phyloP scores from a whole-genome alignment of 306 rosid genomes.

The Acacia crassicarpa region DNA sequence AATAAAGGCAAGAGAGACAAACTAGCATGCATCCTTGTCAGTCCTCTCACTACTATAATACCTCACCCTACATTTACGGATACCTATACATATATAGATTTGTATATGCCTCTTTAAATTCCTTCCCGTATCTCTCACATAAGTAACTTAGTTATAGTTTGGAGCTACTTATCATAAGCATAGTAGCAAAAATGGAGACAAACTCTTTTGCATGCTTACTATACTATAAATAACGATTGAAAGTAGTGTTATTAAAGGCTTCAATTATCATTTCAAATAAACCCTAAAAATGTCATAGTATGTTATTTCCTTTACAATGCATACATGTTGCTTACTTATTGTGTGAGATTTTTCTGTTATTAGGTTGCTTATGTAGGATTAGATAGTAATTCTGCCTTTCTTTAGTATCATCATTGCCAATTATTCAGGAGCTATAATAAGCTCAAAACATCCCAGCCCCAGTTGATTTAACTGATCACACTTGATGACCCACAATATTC shows the following conservation, averaged over 20 bases:
- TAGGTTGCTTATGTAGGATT: too few relatives aligned
- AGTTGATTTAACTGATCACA: not conserved
- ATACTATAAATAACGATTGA: too few relatives aligned
- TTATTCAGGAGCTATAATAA: not conserved
- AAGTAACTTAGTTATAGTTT: too few relatives aligned
- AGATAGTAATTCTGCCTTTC: not conserved
- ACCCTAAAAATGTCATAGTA: too few relatives aligned
- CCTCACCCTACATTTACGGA: not conserved
- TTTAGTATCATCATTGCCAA: not conserved
- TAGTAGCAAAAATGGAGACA: too few relatives aligned
- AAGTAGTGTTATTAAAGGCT: too few relatives aligned
- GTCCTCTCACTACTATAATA: slow-evolving; percentile 18
- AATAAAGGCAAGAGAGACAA: slow-evolving; percentile 57
- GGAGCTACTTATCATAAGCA: too few relatives aligned
- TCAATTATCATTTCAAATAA: too few relatives aligned
- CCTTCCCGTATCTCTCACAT: not conserved
- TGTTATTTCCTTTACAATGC: too few relatives aligned
- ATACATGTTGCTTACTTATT: too few relatives aligned
- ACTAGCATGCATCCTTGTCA: slow-evolving; percentile 50
- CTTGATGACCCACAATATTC: not conserved
- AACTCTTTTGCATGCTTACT: too few relatives aligned
- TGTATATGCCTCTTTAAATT: slow-evolving; percentile 25
- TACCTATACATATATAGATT: not conserved
- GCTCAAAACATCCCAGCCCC: not conserved
- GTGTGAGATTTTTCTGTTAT: too few relatives aligned